A percentile compares a stretch with the other conserved stretches of the same genome.
These are phyloP conservation scores for Fusarium tuaranense DNA, from an alignment of 2,329 filamentous ascomycete species.

Conservation along the genomic window DNA sequence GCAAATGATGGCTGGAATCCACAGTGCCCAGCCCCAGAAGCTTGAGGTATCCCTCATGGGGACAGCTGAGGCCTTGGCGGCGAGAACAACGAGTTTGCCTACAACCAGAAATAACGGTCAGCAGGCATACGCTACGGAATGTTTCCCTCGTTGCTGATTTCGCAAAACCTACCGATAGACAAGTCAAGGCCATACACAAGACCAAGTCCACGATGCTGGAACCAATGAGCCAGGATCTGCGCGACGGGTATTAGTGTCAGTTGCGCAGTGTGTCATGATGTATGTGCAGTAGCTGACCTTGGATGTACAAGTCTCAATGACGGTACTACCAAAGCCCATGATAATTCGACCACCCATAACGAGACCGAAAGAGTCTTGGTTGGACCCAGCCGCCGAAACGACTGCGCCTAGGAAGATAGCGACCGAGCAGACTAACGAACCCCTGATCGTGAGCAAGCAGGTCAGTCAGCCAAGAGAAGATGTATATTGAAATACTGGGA, in stretches of 20 bases:
- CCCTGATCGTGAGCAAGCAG: not conserved
- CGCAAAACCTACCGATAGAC: too few relatives aligned
- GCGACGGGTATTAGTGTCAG: too few relatives aligned
- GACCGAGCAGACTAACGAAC: not conserved
- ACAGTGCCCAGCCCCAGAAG: constrained; percentile 46
- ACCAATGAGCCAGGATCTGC: too few relatives aligned
- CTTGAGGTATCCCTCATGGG: constrained; percentile 42
- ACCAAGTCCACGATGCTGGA: too few relatives aligned
- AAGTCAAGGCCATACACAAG: too few relatives aligned
- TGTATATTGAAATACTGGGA: not conserved
- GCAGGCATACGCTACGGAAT: too few relatives aligned
- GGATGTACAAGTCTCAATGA: not conserved
- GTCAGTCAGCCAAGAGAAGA: not conserved
- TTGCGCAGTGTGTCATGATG: too few relatives aligned
- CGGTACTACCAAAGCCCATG: not conserved
- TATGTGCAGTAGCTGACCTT: not conserved
- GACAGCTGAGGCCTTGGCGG: constrained; percentile 42
- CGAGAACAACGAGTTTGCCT: constrained; percentile 41
- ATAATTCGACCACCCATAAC: not conserved
- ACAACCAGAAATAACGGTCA: too few relatives aligned
- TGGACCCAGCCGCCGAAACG: not conserved
- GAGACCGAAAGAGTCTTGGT: not conserved
- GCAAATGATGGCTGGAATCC: constrained; percentile 42
- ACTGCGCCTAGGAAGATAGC: not conserved
- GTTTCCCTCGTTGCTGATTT: too few relatives aligned